Evolutionary conservation across 768 basidiomycete genomes (phyloP).

Genomic region (Clavaria fumosa): DNA sequence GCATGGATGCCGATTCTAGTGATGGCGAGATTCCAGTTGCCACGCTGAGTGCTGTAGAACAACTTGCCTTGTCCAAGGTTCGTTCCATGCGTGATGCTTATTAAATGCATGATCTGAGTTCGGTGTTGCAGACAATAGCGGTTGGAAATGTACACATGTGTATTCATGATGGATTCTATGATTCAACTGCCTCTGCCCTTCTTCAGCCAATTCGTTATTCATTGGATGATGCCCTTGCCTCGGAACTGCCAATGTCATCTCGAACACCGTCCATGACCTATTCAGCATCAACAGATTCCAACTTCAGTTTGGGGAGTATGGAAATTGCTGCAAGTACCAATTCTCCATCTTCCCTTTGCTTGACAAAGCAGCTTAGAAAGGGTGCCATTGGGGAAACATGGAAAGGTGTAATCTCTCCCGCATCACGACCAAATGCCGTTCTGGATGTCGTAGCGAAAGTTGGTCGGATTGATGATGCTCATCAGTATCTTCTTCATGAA

Average conservation of each 20-base stretch:
- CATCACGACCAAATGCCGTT: conserved; percentile 1
- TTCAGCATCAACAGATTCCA: background rate
- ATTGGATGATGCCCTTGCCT: background rate
- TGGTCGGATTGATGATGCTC: background rate
- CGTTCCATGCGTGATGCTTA: background rate
- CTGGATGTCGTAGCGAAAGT: conserved; percentile 4
- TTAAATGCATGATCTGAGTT: background rate
- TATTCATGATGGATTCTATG: conserved; percentile 6
- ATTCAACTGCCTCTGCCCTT: conserved; percentile 1
- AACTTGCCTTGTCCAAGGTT: conserved; percentile 2
- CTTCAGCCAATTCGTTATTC: background rate
- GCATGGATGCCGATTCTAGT: background rate
- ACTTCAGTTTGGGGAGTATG: background rate
- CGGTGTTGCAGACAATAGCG: background rate
- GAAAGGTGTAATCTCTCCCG: conserved; percentile 3
- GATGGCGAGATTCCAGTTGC: conserved; percentile 1
- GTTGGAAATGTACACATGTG: conserved; percentile 4
- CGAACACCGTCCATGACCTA: background rate
- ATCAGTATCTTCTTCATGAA: conserved; percentile 2
- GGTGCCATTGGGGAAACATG: conserved; percentile 3
- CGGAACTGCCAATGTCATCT: background rate
- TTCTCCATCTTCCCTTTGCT: background rate
- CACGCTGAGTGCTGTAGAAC: background rate
- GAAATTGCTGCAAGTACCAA: background rate
- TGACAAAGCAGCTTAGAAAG: background rate